These are phyloP conservation scores for Leccinellum rugosiceps DNA, from an alignment of 768 basidiomycete genomes.

Conservation along the genomic window DNA sequence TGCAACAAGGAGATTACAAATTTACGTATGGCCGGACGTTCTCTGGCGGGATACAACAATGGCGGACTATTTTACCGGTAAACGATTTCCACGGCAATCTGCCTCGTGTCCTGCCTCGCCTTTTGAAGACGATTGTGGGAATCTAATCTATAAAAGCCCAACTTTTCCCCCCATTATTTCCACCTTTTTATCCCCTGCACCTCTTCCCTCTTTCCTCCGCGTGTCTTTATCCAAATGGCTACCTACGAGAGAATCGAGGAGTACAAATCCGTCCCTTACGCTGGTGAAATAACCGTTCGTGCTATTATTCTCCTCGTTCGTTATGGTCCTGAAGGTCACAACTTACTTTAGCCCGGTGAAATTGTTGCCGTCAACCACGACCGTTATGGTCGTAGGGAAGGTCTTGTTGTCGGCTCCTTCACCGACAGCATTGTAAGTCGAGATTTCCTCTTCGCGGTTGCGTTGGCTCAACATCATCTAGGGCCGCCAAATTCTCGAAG, in stretches of 20 bases:
- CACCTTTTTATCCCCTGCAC: slow-evolving; percentile 26
- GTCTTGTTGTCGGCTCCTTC: slow-evolving; percentile 76
- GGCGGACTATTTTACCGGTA: slow-evolving; percentile 3
- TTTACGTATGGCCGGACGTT: slow-evolving; percentile 12
- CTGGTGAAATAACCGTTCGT: slow-evolving; percentile 38
- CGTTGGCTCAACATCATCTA: slow-evolving; percentile 26
- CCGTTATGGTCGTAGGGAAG: slow-evolving; percentile 62
- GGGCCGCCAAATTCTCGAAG: slow-evolving; percentile 82
- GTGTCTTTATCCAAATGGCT: slow-evolving; percentile 35
- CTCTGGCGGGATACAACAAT: slow-evolving; percentile 17
- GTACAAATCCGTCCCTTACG: slow-evolving; percentile 20
- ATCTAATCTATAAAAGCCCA: slow-evolving; percentile 53
- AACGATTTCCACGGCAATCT: slow-evolving; percentile 23
- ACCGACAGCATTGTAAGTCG: slow-evolving; percentile 62
- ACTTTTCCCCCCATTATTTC: slow-evolving; percentile 24
- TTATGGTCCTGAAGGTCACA: neutral
- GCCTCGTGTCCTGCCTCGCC: slow-evolving; percentile 56
- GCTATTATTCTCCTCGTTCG: neutral
- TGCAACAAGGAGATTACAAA: neutral
- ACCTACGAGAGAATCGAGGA: slow-evolving; percentile 34
- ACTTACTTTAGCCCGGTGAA: slow-evolving; percentile 60
- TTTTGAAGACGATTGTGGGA: slow-evolving; percentile 27
- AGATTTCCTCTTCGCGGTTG: neutral
- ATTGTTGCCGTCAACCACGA: slow-evolving; percentile 74
- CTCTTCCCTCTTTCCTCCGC: slow-evolving; percentile 16